Conservation (phyloP, 1,284 basidiomycete genomes). For the Pterulicium gracile region DNA sequence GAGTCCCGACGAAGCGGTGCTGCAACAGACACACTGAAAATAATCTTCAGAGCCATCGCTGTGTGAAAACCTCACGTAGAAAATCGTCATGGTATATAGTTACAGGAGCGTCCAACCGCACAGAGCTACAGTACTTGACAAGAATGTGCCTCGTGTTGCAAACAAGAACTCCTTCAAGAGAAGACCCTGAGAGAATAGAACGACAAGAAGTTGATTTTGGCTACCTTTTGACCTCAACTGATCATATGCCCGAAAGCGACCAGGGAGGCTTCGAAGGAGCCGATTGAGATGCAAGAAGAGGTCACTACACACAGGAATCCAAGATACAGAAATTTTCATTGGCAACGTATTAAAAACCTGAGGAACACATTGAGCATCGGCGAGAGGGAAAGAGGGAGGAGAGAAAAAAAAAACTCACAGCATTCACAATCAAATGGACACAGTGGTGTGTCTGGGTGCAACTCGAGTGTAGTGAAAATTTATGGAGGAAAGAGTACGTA, state of each 20-base stretch:
- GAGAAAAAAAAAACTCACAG: constrained; percentile 39
- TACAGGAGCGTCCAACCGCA: too few relatives aligned
- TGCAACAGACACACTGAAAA: too few relatives aligned
- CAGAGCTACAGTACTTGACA: too few relatives aligned
- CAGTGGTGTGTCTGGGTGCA: constrained; percentile 44
- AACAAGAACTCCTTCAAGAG: too few relatives aligned
- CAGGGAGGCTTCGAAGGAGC: constrained; percentile 23
- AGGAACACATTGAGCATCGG: constrained; percentile 1
- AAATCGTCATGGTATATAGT: too few relatives aligned
- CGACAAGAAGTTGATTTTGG: too few relatives aligned
- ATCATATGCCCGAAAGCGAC: constrained; percentile 11
- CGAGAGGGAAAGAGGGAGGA: not conserved
- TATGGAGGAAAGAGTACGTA: constrained; percentile 25
- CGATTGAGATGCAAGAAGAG: constrained; percentile 5
- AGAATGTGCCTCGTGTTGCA: too few relatives aligned
- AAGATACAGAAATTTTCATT: constrained; percentile 6
- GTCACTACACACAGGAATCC: not conserved
- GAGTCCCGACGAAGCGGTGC: too few relatives aligned
- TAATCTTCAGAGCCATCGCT: too few relatives aligned
- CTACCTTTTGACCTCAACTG: constrained; percentile 12
- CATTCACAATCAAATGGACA: constrained; percentile 82
- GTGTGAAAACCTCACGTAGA: too few relatives aligned
- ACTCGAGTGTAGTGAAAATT: constrained; percentile 14
- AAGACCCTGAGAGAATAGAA: too few relatives aligned
- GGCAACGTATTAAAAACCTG: constrained; percentile 32